phyloP scores from a whole-genome alignment of 1,284 basidiomycete species.

The Microstroma glucosiphilum region DNA sequence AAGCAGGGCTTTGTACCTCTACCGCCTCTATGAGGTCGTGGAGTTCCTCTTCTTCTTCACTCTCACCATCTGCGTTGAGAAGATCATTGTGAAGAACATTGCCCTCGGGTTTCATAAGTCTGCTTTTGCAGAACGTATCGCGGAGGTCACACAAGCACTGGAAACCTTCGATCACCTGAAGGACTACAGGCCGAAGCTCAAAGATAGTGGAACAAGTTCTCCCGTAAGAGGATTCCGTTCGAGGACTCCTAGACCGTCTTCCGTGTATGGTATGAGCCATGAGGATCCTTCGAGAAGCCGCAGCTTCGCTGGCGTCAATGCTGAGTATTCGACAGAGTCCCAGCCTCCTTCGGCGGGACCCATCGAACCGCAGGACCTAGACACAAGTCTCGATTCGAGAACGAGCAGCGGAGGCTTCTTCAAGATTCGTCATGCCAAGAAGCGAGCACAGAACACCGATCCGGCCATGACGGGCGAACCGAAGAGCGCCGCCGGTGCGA shows the following conservation, averaged over 20 bases:
- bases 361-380: background rate
- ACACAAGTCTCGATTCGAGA: background rate
- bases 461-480: background rate
- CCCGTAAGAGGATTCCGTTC: slow-evolving; percentile 31
- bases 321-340: background rate
- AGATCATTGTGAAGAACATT: slow-evolving; percentile 44
- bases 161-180: slow-evolving; percentile 65
- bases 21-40: slow-evolving; percentile 46
- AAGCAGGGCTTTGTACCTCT: slow-evolving; percentile 35
- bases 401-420: slow-evolving; percentile 13
- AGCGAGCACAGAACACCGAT: slow-evolving; percentile 16
- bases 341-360: background rate
- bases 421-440: slow-evolving; percentile 35
- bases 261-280: slow-evolving; percentile 37
- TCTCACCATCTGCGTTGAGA: slow-evolving; percentile 39
- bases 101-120: slow-evolving; percentile 62
- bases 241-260: slow-evolving; percentile 2
- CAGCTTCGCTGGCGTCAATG: slow-evolving; percentile 53
- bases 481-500: background rate
- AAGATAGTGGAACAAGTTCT: slow-evolving; percentile 9
- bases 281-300: slow-evolving; percentile 48
- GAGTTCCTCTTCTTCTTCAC: slow-evolving; percentile 47
- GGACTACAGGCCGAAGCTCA: slow-evolving; percentile 62
- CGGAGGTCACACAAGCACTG: slow-evolving; percentile 59
- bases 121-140: slow-evolving; percentile 68